Conservation (phyloP, 2,329 filamentous ascomycete species). For the Fusarium marasasianum region DNA sequence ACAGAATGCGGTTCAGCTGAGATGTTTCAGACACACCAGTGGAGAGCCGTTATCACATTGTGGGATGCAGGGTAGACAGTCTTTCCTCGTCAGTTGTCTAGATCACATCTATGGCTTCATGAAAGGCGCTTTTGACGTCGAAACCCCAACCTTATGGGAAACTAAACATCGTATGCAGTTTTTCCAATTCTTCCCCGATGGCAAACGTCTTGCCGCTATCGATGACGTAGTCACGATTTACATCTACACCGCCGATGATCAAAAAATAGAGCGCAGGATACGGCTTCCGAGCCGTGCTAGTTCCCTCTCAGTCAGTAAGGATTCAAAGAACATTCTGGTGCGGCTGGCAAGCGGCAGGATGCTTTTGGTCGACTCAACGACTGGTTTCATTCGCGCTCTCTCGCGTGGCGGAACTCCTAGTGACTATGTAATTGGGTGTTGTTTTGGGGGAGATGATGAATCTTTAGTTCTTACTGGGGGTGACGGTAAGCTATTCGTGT, state of each 20-base stretch:
- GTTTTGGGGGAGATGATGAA: background rate
- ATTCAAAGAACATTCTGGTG: background rate
- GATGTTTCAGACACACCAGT: background rate
- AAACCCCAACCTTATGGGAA: background rate
- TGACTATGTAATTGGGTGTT: background rate
- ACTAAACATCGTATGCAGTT: background rate
- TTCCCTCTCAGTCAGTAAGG: rapidly evolving
- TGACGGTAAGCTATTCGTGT: rapidly evolving
- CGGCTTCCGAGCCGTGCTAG: background rate
- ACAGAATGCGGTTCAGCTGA: background rate
- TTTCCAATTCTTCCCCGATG: background rate
- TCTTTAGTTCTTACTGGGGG: background rate
- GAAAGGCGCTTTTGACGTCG: background rate
- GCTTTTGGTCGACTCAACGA: background rate
- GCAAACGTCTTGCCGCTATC: background rate
- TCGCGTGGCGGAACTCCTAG: background rate
- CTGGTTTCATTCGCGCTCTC: rapidly evolving
- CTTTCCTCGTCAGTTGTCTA: background rate
- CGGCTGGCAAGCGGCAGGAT: background rate
- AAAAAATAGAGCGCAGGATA: background rate
- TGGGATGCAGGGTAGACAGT: background rate
- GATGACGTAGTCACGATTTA: background rate
- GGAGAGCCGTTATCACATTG: background rate
- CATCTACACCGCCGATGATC: background rate
- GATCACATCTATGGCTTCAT: background rate